Conservation (phyloP, 768 basidiomycete species). For the Macrolepiota fuliginosa region DNA sequence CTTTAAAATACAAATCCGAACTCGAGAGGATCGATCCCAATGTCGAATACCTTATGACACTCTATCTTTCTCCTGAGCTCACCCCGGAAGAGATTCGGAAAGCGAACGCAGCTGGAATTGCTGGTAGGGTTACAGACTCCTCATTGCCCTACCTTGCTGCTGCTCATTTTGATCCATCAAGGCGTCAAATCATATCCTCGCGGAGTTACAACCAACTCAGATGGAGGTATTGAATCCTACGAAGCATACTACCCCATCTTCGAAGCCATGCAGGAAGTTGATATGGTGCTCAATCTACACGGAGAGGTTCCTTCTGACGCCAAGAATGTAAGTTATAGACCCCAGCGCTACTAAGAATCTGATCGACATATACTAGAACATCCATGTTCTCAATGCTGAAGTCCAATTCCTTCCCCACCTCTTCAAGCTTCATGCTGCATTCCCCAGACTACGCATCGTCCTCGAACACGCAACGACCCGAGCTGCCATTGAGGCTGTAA, state of each 20-base stretch:
- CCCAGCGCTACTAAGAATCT: conserved; percentile 20
- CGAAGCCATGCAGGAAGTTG: conserved; percentile 88
- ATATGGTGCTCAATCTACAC: conserved; percentile 94
- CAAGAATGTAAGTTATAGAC: neutral
- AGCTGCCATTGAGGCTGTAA: conserved; percentile 85
- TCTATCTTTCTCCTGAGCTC: conserved; percentile 90
- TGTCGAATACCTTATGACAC: conserved; percentile 91
- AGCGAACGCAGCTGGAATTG: conserved; percentile 81
- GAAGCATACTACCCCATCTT: conserved; percentile 92
- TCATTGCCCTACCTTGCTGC: too few relatives aligned
- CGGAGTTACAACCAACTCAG: conserved; percentile 97
- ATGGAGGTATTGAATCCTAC: conserved; percentile 95
- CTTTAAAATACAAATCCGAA: conserved; percentile 73
- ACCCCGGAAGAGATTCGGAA: conserved; percentile 90
- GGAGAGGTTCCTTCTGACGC: conserved; percentile 95
- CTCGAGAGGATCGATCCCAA: conserved; percentile 73
- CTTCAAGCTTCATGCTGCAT: conserved; percentile 71
- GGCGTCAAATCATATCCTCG: conserved; percentile 96
- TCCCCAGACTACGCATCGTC: conserved; percentile 91
- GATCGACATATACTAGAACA: conserved; percentile 52
- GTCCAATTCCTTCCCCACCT: conserved; percentile 87
- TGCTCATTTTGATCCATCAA: conserved; percentile 14
- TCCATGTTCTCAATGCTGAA: conserved; percentile 93
- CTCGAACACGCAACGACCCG: conserved; percentile 96
- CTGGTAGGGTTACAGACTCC: conserved; percentile 33